Conservation (phyloP, 306 rosid genomes). For the Vigna nakashimae region DNA sequence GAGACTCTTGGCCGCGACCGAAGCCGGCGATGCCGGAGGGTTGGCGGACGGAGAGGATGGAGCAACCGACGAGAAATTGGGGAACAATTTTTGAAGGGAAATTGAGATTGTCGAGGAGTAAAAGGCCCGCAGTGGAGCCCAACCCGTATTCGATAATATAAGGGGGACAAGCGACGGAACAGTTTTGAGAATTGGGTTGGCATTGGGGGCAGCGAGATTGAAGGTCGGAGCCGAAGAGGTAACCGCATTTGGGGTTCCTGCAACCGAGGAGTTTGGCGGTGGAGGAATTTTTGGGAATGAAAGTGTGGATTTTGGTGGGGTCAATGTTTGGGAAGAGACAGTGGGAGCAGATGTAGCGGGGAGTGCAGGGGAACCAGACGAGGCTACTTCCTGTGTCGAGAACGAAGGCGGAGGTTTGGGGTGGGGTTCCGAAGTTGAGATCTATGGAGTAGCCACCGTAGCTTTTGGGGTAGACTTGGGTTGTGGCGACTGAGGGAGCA, state of each 20-base stretch:
- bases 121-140: conserved; percentile 72
- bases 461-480: conserved; percentile 60
- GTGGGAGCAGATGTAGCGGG: conserved; percentile 70
- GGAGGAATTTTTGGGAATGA: conserved; percentile 72
- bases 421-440: conserved; percentile 80
- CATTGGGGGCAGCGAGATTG: conserved; percentile 61
- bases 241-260: conserved; percentile 71
- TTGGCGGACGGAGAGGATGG: conserved; percentile 68
- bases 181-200: conserved; percentile 44
- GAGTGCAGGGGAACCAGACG: conserved; percentile 89
- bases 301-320: conserved; percentile 55
- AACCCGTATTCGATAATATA: conserved; percentile 73
- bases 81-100: conserved; percentile 52
- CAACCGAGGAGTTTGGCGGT: conserved; percentile 72
- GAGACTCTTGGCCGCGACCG: conserved; percentile 78
- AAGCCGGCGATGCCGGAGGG: conserved; percentile 94
- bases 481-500: conserved; percentile 32
- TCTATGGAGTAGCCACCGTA: conserved; percentile 81
- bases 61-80: conserved; percentile 77
- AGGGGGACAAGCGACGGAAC: conserved; percentile 64
- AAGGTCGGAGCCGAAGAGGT: conserved; percentile 57
- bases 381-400: conserved; percentile 93
- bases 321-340: conserved; percentile 72
- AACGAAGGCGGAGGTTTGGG: conserved; percentile 63
- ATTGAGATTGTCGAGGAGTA: conserved; percentile 67